A percentile compares a stretch with the other conserved stretches of the same genome.
Conservation (phyloP, 495 filamentous ascomycete genomes). For the Tuber indicum region DNA sequence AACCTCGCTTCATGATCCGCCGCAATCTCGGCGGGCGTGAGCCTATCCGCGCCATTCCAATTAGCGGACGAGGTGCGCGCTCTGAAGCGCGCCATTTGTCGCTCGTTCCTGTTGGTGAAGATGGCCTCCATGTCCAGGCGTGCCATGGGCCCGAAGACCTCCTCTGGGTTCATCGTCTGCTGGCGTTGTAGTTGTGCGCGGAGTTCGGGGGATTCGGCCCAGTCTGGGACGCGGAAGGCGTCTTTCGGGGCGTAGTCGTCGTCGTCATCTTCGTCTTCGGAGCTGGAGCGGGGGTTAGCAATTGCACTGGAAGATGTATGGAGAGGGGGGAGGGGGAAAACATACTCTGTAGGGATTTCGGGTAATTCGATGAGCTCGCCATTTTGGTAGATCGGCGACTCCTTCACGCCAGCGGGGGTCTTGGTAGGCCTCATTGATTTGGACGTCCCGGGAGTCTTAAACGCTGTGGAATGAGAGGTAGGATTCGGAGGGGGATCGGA, state of each 20-base stretch:
- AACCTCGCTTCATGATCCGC: constrained; percentile 74
- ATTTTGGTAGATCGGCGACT: constrained; percentile 69
- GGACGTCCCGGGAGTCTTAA: constrained; percentile 37
- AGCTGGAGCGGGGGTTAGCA: not conserved
- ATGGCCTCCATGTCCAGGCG: constrained; percentile 91
- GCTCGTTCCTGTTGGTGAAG: constrained; percentile 73
- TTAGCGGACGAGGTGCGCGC: constrained; percentile 86
- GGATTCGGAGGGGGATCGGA: constrained; percentile 37
- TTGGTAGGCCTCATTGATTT: constrained; percentile 46
- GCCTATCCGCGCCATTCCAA: constrained; percentile 76
- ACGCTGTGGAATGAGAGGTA: constrained; percentile 5
- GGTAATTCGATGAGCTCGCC: constrained; percentile 79
- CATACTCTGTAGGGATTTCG: constrained; percentile 76
- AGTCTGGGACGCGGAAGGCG: constrained; percentile 59
- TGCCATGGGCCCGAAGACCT: constrained; percentile 80
- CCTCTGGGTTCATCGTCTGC: constrained; percentile 74
- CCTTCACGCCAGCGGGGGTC: constrained; percentile 46
- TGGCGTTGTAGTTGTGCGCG: constrained; percentile 62
- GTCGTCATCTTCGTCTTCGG: constrained; percentile 56
- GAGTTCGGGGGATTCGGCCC: constrained; percentile 79
- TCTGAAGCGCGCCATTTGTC: constrained; percentile 69
- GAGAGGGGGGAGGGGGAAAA: not conserved
- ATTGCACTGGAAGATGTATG: not conserved
- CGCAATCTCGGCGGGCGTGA: constrained; percentile 82
- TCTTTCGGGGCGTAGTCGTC: constrained; percentile 50